These are phyloP conservation scores for Lepidium didymum DNA, from an alignment of 345 rosid genomes.

Conservation along the genomic window DNA sequence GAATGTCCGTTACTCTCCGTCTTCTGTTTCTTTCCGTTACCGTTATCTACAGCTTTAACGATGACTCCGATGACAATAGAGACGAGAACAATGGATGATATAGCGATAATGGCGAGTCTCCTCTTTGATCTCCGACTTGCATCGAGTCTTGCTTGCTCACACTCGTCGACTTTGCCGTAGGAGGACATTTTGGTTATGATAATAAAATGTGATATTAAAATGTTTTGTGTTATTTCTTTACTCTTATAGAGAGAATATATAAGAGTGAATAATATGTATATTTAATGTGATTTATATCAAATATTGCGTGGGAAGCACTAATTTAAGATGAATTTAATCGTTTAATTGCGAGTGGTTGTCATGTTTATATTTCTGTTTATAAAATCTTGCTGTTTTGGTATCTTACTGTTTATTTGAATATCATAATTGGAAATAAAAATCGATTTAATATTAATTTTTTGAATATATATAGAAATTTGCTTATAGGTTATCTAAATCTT, in stretches of 20 bases:
- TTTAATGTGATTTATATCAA: not conserved
- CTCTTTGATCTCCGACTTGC: conserved; percentile 38
- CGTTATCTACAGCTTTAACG: conserved; percentile 32
- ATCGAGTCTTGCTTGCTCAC: conserved; percentile 42
- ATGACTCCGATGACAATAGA: conserved; percentile 48
- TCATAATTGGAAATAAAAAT: not conserved
- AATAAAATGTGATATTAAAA: not conserved
- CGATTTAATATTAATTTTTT: not conserved
- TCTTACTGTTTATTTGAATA: not conserved
- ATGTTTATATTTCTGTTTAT: conserved; percentile 6
- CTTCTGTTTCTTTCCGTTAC: not conserved
- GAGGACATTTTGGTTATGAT: conserved; percentile 38
- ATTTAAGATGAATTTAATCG: not conserved
- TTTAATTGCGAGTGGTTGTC: conserved; percentile 26
- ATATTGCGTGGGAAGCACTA: conserved; percentile 28
- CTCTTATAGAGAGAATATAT: not conserved
- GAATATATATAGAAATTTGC: not conserved
- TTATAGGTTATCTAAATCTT: too few relatives aligned
- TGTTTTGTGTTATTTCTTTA: not conserved
- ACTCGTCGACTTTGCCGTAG: conserved; percentile 49
- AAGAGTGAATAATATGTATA: not conserved
- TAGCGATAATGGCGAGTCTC: conserved; percentile 37
- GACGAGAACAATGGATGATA: conserved; percentile 46
- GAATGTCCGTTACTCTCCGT: conserved; percentile 23
- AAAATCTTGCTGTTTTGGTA: not conserved